Percentiles rank a stretch among this genome's conserved stretches.
These are phyloP conservation scores for Neoascochyta sp. DNA, from an alignment of 2,329 filamentous ascomycete genomes.

Conservation along the genomic window DNA sequence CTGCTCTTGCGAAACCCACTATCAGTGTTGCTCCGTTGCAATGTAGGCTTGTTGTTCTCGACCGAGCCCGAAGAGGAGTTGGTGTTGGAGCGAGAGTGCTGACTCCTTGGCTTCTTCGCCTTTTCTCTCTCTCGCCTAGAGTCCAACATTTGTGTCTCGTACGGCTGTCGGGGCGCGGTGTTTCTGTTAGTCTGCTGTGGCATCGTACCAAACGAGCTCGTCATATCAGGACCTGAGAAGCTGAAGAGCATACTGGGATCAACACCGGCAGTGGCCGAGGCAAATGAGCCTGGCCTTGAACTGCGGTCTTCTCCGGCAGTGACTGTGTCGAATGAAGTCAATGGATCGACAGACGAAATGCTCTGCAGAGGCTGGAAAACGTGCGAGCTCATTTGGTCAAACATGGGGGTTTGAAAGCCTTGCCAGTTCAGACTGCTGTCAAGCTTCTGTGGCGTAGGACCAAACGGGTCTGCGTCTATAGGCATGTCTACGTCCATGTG, in stretches of 20 bases:
- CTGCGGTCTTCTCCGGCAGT: slow-evolving; percentile 14
- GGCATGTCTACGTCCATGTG: slow-evolving; percentile 37
- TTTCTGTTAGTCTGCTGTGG: slow-evolving; percentile 16
- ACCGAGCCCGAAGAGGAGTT: slow-evolving; percentile 38
- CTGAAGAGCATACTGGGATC: slow-evolving; percentile 49
- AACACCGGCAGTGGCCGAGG: slow-evolving; percentile 41
- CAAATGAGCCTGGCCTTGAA: slow-evolving; percentile 31
- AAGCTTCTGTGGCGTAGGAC: slow-evolving; percentile 34
- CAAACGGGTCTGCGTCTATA: slow-evolving; percentile 32
- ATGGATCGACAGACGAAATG: slow-evolving; percentile 21
- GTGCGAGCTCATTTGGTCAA: slow-evolving; percentile 33
- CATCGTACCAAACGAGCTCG: slow-evolving; percentile 27
- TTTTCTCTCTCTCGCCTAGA: slow-evolving; percentile 34
- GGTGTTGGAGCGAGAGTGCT: slow-evolving; percentile 42
- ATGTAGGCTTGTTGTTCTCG: slow-evolving; percentile 27
- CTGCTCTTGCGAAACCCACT: slow-evolving; percentile 36
- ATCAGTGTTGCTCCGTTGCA: slow-evolving; percentile 48
- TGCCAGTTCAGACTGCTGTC: slow-evolving; percentile 32
- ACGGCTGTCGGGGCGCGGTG: slow-evolving; percentile 32
- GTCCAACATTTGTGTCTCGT: slow-evolving; percentile 38
- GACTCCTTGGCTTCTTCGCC: slow-evolving; percentile 28
- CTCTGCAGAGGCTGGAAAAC: slow-evolving; percentile 33
- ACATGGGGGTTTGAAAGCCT: slow-evolving; percentile 25
- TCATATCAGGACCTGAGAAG: slow-evolving; percentile 32
- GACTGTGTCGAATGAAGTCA: slow-evolving; percentile 21